Conservation (phyloP, 1,284 basidiomycete species). For the Sporisorium reilianum region DNA sequence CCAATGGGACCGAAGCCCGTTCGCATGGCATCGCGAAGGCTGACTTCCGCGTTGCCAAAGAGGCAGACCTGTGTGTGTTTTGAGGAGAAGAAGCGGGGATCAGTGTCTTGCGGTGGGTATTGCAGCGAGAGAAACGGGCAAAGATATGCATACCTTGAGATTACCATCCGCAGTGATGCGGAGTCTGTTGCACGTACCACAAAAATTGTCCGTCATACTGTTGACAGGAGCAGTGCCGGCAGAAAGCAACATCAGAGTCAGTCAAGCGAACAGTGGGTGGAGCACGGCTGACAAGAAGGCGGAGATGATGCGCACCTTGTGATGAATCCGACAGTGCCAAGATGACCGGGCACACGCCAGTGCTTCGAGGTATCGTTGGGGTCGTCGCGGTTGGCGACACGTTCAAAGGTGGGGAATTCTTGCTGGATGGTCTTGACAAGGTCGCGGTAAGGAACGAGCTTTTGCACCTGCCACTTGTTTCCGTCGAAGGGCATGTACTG, state of each 20-base stretch:
- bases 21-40: constrained; percentile 81
- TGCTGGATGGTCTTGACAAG: constrained; percentile 45
- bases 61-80: constrained; percentile 73
- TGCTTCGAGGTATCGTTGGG: constrained; percentile 84
- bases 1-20: constrained; percentile 35
- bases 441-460: constrained; percentile 75
- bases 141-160: constrained; percentile 77
- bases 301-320: constrained; percentile 47
- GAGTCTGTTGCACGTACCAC: constrained; percentile 84
- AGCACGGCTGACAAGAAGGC: background rate
- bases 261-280: background rate
- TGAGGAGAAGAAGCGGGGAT: background rate
- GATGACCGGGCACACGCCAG: constrained; percentile 80
- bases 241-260: background rate
- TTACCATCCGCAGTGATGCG: constrained; percentile 88
- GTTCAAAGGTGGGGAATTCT: constrained; percentile 42
- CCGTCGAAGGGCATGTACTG: constrained; percentile 86
- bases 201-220: constrained; percentile 83
- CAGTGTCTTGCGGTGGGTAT: background rate
- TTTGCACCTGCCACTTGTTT: constrained; percentile 84
- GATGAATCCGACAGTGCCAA: constrained; percentile 85
- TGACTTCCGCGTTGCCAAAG: constrained; percentile 86
- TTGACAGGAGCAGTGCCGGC: background rate
- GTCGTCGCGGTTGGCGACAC: constrained; percentile 72
- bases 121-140: background rate